Base-by-base conservation (phyloP, 768 basidiomycete genomes). In the Suillus ampliporus region DNA sequence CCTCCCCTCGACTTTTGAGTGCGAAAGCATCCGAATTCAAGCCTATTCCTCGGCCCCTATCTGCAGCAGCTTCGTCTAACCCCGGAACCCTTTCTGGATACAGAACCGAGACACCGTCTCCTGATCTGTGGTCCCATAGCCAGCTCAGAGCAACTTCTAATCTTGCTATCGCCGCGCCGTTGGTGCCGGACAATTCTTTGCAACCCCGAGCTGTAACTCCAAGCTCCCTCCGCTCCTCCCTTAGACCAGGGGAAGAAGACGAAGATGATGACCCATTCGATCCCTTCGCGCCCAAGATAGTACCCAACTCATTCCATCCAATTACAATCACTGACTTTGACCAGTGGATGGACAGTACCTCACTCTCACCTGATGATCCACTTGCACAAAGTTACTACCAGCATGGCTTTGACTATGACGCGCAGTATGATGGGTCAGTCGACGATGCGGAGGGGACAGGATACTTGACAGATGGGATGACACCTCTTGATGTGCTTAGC, bases 401-500 rank as follows among this genome's bases (percentile, higher is more conserved):
- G 63, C 53, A 62, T n/a, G 68, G 62, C 23, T 75, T 72, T 37
- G 71, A 75, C 26, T 76, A 71, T 52, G 79, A 78, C 60, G 51
- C 67, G 62, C 72, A 76, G 46, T 76, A 68, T 38, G 74, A 76
- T 56, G 65, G 64, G 21, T 67, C 70, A n/a, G 67, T 66, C 8
- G 76, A 80, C 56, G 85, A 86, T 61, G 78, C 79, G 7, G 85
- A 89, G 41, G 81, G 82, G 14, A 78, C 82, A 40, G 84, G 85
- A 38, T 80, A 86, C 76, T 83, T 94, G 57, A 91, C 90, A 0
- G 91, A 93, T 72, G 95, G 95, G 48, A 97, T 99, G 94, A 97
- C 97, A 1, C 97, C 97, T 1, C 91, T 99, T 69, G 97, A 99
- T 69, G 95, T 98, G 47, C 89, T 99, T 21, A 88, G 86, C 72